Evolutionary conservation across 1,139 yeast species (phyloP), one percentile per base, ranked within the genome.

Genomic region (Geotrichum australiense): DNA sequence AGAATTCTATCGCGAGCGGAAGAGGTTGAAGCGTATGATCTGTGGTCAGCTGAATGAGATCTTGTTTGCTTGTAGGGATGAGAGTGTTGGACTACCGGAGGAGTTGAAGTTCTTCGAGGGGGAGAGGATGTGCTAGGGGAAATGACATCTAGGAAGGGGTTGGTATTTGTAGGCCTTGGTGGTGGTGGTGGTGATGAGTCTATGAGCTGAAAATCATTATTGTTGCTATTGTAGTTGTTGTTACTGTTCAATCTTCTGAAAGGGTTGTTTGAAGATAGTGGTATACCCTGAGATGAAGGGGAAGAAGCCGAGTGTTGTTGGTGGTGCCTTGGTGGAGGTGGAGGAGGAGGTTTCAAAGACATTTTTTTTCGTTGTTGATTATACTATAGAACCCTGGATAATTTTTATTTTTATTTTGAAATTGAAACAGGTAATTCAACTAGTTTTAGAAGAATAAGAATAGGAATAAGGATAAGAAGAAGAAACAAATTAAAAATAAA

Each of bases 111-210:
- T 21, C 26, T 37, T 18, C 37, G 41, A 6, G 34, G 22, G 11
- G 41, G 34, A 16, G 38, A 35, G 10, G 39, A 37, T 4, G 25
- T 35, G 23, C 27, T 15, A 21, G 30, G 19, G 5, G 29, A 28
- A 19, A 26, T 39, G n/a, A 14, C 26, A 20, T 44, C 47, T 25
- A 44, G 11, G 32, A 44, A 44, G 12, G 47, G 47, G 32, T 44
- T 44, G 23, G 46, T 42, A n/a, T 39, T 38, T 14, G 20, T 35
- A 27, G 39, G 30, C 29, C 38, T 37, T 16, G 43, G 25, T 5
- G 39, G 35, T 40, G 34, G 39, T 35, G 21, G 37, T 35, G 33
- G 37, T n/a, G 27, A 21, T 10, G 27, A 7, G 12, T 33, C 24
- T 12, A 14, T 6, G 15, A 22, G 21, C 23, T 14, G 36, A 4